Evolutionary conservation across 805 yeast genomes (phyloP).

Genomic region (Sporopachydermia lactativora): DNA sequence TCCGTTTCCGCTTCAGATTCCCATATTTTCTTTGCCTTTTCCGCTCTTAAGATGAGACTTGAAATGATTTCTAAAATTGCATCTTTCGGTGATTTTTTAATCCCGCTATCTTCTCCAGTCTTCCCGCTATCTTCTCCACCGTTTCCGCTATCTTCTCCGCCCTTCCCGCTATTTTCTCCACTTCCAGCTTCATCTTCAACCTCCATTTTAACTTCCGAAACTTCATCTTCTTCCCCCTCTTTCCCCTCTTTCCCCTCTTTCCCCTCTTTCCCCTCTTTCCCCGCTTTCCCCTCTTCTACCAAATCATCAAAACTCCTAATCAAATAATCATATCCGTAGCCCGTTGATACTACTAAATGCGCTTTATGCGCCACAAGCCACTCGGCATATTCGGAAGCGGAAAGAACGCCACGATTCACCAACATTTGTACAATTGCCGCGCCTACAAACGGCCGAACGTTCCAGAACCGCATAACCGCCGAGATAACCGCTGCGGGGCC

Average conservation of each 20-base stretch:
- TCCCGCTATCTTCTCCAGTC: neutral
- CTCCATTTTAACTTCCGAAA: slow-evolving; percentile 4
- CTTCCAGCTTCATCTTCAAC: slow-evolving; percentile 10
- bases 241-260: neutral
- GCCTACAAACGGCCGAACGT: slow-evolving; percentile 49
- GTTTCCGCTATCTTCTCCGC: neutral
- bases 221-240: neutral
- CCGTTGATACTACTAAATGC: slow-evolving; percentile 27
- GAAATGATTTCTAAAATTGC: slow-evolving; percentile 9
- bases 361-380: slow-evolving; percentile 24
- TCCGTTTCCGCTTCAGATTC: slow-evolving; percentile 17
- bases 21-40: slow-evolving; percentile 16
- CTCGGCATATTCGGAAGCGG: slow-evolving; percentile 26
- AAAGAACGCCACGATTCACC: slow-evolving; percentile 29
- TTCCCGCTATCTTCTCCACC: neutral
- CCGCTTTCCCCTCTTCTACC: slow-evolving; percentile 5
- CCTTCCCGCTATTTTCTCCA: slow-evolving; percentile 5
- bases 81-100: neutral
- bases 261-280: neutral
- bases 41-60: slow-evolving; percentile 9
- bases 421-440: slow-evolving; percentile 42
- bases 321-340: slow-evolving; percentile 30
- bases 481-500: slow-evolving; percentile 34
- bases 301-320: slow-evolving; percentile 22
- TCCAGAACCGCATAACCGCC: slow-evolving; percentile 52